These are phyloP conservation scores for Anthracocystis panici-leucophaei DNA, from an alignment of 1,284 basidiomycete species.

Conservation along the genomic window DNA sequence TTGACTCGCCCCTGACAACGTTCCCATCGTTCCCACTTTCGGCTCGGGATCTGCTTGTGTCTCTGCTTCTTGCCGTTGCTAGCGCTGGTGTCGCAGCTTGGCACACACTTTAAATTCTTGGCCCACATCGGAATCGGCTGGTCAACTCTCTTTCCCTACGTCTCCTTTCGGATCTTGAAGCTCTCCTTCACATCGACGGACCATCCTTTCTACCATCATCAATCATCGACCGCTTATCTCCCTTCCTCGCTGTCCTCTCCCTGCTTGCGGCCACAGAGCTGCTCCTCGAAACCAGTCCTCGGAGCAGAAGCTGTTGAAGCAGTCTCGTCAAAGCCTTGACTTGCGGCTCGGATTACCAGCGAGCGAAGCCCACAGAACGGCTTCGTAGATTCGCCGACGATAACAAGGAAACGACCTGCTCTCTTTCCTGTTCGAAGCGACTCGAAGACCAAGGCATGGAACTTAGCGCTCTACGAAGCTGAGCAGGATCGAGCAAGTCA, in stretches of 20 bases:
- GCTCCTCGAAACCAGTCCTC: neutral
- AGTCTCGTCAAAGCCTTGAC: neutral
- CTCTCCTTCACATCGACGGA: neutral
- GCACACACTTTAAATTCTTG: neutral
- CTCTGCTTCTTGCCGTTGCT: neutral
- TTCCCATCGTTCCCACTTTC: neutral
- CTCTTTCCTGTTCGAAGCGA: neutral
- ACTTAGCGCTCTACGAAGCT: neutral
- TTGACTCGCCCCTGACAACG: neutral
- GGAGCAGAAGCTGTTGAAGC: neutral
- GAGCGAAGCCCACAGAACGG: neutral
- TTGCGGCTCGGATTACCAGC: neutral
- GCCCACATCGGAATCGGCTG: neutral
- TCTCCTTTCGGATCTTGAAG: neutral
- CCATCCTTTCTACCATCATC: constrained; percentile 5
- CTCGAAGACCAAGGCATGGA: neutral
- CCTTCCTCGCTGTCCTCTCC: neutral
- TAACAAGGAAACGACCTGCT: neutral
- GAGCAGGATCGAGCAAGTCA: neutral
- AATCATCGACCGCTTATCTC: neutral
- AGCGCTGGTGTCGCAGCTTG: constrained; percentile 2
- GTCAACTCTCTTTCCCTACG: neutral
- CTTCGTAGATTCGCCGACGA: neutral
- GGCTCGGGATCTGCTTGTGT: constrained; percentile 2
- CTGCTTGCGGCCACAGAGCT: too few species aligned